Evolutionary conservation across 176 grass and related monocot species (phyloP).

Genomic region (Aegilops sharonensis): DNA sequence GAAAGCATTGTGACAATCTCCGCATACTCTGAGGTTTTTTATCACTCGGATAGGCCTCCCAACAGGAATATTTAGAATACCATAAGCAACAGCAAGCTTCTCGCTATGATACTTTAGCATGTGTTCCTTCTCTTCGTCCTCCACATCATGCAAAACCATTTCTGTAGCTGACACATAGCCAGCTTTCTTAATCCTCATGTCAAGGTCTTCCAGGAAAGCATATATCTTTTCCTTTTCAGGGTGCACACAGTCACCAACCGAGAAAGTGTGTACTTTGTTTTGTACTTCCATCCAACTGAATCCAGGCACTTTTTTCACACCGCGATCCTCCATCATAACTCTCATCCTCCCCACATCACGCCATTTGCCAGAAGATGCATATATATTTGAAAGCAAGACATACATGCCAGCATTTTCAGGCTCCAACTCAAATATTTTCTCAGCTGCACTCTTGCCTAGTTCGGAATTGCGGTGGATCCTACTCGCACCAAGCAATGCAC

Average conservation of each 20-base stretch:
- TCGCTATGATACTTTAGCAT: constrained; percentile 93
- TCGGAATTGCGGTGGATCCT: constrained; percentile 85
- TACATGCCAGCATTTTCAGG: constrained; percentile 93
- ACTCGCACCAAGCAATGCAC: constrained; percentile 89
- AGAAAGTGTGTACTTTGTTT: constrained; percentile 84
- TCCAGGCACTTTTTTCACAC: constrained; percentile 82
- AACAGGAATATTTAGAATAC: constrained; percentile 75
- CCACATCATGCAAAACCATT: constrained; percentile 94
- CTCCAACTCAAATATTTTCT: constrained; percentile 92
- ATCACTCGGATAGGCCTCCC: constrained; percentile 84
- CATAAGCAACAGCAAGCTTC: constrained; percentile 89
- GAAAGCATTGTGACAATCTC: constrained; percentile 86
- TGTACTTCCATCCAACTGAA: constrained; percentile 96
- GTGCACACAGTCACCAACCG: constrained; percentile 67
- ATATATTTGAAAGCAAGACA: constrained; percentile 94
- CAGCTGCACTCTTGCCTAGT: constrained; percentile 71
- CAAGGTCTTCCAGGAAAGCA: constrained; percentile 74
- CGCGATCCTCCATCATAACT: constrained; percentile 66
- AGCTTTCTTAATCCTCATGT: constrained; percentile 73
- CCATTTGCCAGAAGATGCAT: constrained; percentile 86
- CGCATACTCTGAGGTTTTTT: constrained; percentile 80
- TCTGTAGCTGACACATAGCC: constrained; percentile 81
- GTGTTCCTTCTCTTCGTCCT: constrained; percentile 95
- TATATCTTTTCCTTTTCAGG: constrained; percentile 90
- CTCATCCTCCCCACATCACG: constrained; percentile 75